Percentiles rank a stretch among this genome's conserved stretches.
Evolutionary conservation across 331 rosid species (phyloP).

Genomic region (Phaseolus coccineus): DNA sequence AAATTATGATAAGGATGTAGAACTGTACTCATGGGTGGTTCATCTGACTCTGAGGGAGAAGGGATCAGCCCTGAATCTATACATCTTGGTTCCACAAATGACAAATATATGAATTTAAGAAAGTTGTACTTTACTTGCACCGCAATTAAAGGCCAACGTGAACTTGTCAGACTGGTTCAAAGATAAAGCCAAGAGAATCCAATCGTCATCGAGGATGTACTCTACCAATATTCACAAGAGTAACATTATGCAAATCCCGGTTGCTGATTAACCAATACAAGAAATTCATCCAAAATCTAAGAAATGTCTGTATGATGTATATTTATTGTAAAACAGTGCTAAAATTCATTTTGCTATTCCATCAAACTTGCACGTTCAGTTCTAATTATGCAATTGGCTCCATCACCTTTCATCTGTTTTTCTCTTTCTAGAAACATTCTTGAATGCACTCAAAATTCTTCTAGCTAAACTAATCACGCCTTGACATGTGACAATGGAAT

Average conservation of each 20-base stretch:
- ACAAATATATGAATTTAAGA: slow-evolving; percentile 49
- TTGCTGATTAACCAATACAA: background rate
- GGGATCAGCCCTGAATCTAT: background rate
- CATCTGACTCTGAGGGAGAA: background rate
- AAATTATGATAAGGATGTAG: background rate
- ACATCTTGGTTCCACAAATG: background rate
- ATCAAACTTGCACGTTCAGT: background rate
- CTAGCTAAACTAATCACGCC: background rate
- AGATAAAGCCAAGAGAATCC: slow-evolving; percentile 41
- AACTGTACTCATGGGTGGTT: slow-evolving; percentile 1
- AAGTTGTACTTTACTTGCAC: slow-evolving; percentile 47
- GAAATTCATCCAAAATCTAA: background rate
- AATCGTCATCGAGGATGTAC: slow-evolving; percentile 9
- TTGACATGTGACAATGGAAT: background rate
- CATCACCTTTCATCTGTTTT: slow-evolving; percentile 8
- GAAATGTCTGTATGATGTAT: background rate
- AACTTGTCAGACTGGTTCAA: slow-evolving; percentile 36
- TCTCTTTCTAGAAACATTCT: slow-evolving; percentile 15
- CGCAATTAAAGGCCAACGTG: slow-evolving; percentile 54
- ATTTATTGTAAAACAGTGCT: background rate
- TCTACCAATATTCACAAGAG: background rate
- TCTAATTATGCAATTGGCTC: background rate
- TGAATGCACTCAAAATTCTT: background rate
- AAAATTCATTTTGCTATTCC: background rate
- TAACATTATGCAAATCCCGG: background rate